These are phyloP conservation scores for Hypholoma fasciculare DNA, from an alignment of 768 basidiomycete genomes.

Conservation along the genomic window DNA sequence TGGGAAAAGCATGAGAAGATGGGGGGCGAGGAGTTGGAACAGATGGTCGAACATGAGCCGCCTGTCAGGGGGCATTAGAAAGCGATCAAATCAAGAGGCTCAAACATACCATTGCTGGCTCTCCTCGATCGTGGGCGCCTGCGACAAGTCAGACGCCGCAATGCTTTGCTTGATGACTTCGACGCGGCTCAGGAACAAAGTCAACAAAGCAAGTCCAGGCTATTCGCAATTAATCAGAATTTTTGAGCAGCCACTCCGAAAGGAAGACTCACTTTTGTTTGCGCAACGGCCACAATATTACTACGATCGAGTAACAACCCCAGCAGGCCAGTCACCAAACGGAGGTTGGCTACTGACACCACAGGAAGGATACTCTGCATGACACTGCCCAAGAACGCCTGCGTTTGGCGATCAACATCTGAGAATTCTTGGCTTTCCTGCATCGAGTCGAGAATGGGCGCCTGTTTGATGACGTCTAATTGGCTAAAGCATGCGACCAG, in stretches of 20 bases:
- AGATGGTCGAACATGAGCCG: conserved; percentile 86
- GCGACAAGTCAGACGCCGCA: conserved; percentile 48
- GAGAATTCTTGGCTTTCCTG: conserved; percentile 61
- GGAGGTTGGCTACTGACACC: conserved; percentile 75
- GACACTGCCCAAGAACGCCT: conserved; percentile 83
- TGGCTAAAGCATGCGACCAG: conserved; percentile 94
- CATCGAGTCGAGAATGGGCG: conserved; percentile 66
- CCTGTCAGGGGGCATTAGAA: conserved; percentile 45
- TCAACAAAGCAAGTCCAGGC: conserved; percentile 92
- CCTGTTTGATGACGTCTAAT: conserved; percentile 85
- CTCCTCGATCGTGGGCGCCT: conserved; percentile 70
- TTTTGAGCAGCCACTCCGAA: background rate
- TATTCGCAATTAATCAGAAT: conserved; percentile 29
- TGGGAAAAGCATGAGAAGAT: conserved; percentile 84
- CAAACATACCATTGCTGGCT: conserved; percentile 63
- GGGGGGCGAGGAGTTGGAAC: conserved; percentile 75
- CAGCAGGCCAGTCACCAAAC: conserved; percentile 84
- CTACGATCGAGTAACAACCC: conserved; percentile 81
- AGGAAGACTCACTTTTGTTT: conserved; percentile 67
- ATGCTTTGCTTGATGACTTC: conserved; percentile 84
- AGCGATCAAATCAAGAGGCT: background rate
- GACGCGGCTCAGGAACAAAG: conserved; percentile 89
- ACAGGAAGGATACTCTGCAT: conserved; percentile 86
- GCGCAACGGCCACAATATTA: conserved; percentile 69
- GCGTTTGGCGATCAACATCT: conserved; percentile 86